Percentiles rank a stretch among this genome's conserved stretches.
phyloP scores from a whole-genome alignment of 148 eudicot species.

The Rhododendron kiyosumense region DNA sequence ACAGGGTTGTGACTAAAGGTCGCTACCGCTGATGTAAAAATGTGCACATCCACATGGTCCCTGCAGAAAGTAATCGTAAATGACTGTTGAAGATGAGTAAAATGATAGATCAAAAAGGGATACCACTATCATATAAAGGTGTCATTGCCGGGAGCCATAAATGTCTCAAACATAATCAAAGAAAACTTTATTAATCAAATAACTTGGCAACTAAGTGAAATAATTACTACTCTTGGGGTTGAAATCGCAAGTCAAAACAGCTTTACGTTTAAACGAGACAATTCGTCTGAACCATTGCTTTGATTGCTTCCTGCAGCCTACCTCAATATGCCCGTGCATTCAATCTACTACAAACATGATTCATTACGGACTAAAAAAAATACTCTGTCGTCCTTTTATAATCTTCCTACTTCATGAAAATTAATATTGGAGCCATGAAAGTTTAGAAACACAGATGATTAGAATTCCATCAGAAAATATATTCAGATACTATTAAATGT shows the following conservation, averaged over 20 bases:
- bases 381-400: too few relatives aligned
- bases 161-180: too few relatives aligned
- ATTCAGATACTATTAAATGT: too few relatives aligned
- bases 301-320: not conserved
- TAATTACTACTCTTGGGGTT: not conserved
- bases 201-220: not conserved
- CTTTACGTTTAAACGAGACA: not conserved
- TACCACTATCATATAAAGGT: too few relatives aligned
- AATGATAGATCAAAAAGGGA: too few relatives aligned
- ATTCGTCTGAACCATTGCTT: not conserved
- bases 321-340: not conserved
- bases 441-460: too few relatives aligned
- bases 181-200: too few relatives aligned
- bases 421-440: too few relatives aligned
- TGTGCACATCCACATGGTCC: not conserved
- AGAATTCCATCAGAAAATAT: too few relatives aligned
- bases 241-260: not conserved
- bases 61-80: not conserved
- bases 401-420: too few relatives aligned
- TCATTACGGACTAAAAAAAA: too few relatives aligned
- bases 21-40: not conserved
- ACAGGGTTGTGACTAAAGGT: not conserved
- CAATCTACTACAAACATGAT: not conserved
- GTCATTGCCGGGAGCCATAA: too few relatives aligned
- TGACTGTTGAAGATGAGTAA: not conserved